Conservation (phyloP, 2,329 filamentous ascomycete species). For the Chaetoscypha palmicola region DNA sequence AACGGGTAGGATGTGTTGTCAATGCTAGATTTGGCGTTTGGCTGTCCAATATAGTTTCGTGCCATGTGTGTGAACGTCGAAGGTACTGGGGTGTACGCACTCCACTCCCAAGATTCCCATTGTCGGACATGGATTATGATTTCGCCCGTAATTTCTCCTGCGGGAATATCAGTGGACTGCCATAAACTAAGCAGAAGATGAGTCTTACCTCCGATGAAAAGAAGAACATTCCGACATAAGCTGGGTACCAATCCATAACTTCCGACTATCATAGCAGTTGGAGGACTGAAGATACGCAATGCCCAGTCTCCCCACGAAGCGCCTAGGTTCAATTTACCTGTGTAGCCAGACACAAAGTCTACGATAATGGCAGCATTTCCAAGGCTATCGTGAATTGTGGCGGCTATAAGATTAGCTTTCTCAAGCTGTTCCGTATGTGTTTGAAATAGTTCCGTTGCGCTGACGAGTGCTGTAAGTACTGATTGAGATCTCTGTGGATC, state of each 20-base stretch:
- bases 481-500: constrained; percentile 18
- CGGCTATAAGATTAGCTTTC: constrained; percentile 18
- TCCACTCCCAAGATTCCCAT: constrained; percentile 3
- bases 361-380: constrained; percentile 18
- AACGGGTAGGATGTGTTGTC: no score
- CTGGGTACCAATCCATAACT: constrained; percentile 23
- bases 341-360: constrained; percentile 14
- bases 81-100: background rate
- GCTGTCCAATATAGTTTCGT: constrained; percentile 1
- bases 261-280: constrained; percentile 19
- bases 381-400: constrained; percentile 21
- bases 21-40: no score
- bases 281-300: constrained; percentile 14
- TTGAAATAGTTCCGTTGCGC: constrained; percentile 23
- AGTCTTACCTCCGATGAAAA: constrained; percentile 18
- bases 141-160: constrained; percentile 7
- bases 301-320: constrained; percentile 16
- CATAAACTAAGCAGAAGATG: background rate
- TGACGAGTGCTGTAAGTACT: constrained; percentile 17
- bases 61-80: constrained; percentile 4
- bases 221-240: constrained; percentile 17
- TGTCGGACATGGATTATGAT: constrained; percentile 6
- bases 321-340: constrained; percentile 12
- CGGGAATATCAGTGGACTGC: background rate
- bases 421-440: constrained; percentile 22